Percentiles rank a stretch among this genome's conserved stretches.
phyloP scores from a whole-genome alignment of 306 rosid species.

The Ceratonia siliqua region DNA sequence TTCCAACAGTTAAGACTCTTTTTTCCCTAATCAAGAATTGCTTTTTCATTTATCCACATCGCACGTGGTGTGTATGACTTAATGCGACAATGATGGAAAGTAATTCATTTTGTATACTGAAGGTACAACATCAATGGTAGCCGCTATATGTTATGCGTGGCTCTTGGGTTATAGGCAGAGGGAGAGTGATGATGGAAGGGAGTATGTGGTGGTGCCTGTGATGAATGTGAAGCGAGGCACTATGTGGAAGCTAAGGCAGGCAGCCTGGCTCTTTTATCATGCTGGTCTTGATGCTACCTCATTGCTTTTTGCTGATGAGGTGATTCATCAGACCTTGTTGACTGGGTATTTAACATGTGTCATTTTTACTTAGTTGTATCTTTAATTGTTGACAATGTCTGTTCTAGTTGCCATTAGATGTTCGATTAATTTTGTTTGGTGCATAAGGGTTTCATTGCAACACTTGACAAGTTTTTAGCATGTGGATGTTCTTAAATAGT shows the following conservation, averaged over 20 bases:
- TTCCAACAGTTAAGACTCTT: conserved; percentile 61
- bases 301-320: conserved; percentile 79
- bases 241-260: conserved; percentile 78
- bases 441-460: neutral
- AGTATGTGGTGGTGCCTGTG: conserved; percentile 60
- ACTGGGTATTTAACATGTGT: neutral
- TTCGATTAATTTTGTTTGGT: neutral
- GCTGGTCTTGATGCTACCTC: conserved; percentile 69
- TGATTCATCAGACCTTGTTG: conserved; percentile 24
- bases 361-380: neutral
- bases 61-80: neutral
- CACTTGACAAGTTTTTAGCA: neutral
- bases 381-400: neutral
- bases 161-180: conserved; percentile 54
- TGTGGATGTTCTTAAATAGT: neutral
- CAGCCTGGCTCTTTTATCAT: conserved; percentile 87
- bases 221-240: conserved; percentile 63
- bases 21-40: neutral
- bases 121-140: conserved; percentile 88
- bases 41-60: neutral
- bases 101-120: conserved; percentile 34
- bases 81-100: neutral
- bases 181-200: conserved; percentile 40
- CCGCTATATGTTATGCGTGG: conserved; percentile 83
- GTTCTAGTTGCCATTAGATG: neutral